Percentiles rank a stretch among this genome's conserved stretches.
These are phyloP conservation scores for Colletotrichum musae DNA, from an alignment of 2,329 filamentous ascomycete genomes.

Conservation along the genomic window DNA sequence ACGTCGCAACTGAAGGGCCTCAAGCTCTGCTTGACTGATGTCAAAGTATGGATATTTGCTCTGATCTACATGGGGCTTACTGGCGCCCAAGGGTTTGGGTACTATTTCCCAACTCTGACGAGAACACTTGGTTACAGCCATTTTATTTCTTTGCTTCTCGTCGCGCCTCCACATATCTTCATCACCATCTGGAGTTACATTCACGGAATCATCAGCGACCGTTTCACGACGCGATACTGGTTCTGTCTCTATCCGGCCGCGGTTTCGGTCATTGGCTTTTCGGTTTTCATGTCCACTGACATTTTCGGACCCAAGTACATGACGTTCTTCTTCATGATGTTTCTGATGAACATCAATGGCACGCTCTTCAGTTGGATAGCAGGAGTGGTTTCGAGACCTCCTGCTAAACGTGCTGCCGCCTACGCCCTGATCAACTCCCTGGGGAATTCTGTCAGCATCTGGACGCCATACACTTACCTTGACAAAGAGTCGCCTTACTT, in stretches of 20 bases:
- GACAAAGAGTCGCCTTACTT: constrained; percentile 55
- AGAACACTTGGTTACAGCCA: constrained; percentile 28
- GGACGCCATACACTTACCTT: constrained; percentile 64
- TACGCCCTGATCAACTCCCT: constrained; percentile 69
- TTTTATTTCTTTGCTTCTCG: constrained; percentile 23
- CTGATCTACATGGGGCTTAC: constrained; percentile 33
- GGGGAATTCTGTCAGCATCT: constrained; percentile 67
- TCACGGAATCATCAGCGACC: constrained; percentile 48
- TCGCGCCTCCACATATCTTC: constrained; percentile 62
- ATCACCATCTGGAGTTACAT: constrained; percentile 65
- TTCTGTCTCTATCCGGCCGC: constrained; percentile 36
- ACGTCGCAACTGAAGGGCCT: constrained; percentile 64
- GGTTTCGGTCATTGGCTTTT: constrained; percentile 17
- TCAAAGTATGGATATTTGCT: constrained; percentile 61
- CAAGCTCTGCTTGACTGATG: constrained; percentile 65
- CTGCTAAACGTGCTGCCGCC: constrained; percentile 68
- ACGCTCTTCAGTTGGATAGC: constrained; percentile 66
- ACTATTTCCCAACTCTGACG: constrained; percentile 38
- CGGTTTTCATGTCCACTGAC: constrained; percentile 68
- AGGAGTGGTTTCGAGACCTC: constrained; percentile 64
- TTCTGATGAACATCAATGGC: constrained; percentile 69
- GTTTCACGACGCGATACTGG: constrained; percentile 35
- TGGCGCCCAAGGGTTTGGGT: constrained; percentile 36
- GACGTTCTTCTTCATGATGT: constrained; percentile 68
- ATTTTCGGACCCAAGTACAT: constrained; percentile 69